Percentiles rank a stretch among this genome's conserved stretches.
These are phyloP conservation scores for Lasiosphaeris hirsuta DNA, from an alignment of 495 filamentous ascomycete species.

Conservation along the genomic window DNA sequence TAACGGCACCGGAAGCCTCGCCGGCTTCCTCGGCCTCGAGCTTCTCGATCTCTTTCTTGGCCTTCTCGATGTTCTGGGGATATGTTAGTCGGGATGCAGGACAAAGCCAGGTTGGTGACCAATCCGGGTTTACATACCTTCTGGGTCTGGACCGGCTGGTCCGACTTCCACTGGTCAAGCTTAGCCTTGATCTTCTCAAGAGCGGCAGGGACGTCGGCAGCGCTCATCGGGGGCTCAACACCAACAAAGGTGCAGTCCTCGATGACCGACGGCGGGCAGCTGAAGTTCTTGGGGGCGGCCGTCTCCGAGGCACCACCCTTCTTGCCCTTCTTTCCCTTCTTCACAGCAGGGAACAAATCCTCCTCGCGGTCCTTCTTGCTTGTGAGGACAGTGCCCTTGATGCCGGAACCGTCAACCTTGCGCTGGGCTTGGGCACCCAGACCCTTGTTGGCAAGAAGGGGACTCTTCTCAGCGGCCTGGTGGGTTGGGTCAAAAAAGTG, in stretches of 20 bases:
- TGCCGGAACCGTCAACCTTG: constrained; percentile 70
- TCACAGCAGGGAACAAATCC: constrained; percentile 78
- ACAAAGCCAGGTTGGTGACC: background rate
- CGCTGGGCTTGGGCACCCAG: constrained; percentile 69
- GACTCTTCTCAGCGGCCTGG: constrained; percentile 55
- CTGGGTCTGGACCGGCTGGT: constrained; percentile 87
- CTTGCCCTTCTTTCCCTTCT: constrained; percentile 90
- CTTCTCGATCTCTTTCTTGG: constrained; percentile 60
- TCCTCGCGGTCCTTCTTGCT: constrained; percentile 85
- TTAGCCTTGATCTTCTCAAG: constrained; percentile 89
- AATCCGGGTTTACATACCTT: constrained; percentile 57
- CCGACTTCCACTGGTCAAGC: constrained; percentile 86
- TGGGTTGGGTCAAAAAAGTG: constrained; percentile 82
- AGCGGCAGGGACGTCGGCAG: constrained; percentile 70
- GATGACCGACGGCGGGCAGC: constrained; percentile 81
- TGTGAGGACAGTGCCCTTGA: constrained; percentile 73
- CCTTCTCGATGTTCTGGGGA: constrained; percentile 74
- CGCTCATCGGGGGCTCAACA: constrained; percentile 81
- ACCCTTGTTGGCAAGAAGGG: constrained; percentile 62
- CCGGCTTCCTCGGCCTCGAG: constrained; percentile 55
- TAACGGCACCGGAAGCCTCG: constrained; percentile 31
- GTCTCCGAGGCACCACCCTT: constrained; percentile 47
- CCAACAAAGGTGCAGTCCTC: constrained; percentile 81
- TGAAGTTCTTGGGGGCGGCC: constrained; percentile 63
- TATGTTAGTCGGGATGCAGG: background rate